Percentiles rank a stretch among this genome's conserved stretches.
Evolutionary conservation across 495 filamentous ascomycete genomes (phyloP).

Genomic region (Aspergillus ostianus): DNA sequence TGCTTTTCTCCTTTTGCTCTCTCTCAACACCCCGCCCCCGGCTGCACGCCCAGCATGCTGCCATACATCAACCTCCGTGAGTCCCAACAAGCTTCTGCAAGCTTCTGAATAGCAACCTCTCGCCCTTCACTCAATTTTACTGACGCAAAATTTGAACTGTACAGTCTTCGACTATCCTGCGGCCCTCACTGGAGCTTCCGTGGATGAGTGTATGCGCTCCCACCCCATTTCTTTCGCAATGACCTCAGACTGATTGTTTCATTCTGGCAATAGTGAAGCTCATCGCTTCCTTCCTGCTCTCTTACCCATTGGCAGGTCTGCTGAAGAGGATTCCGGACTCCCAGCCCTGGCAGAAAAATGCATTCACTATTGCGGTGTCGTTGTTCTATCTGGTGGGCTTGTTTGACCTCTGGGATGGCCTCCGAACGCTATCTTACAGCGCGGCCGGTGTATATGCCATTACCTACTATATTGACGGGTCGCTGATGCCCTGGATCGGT

Average conservation of each 20-base stretch:
- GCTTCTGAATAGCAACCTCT: constrained; percentile 20
- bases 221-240: neutral
- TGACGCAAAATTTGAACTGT: neutral
- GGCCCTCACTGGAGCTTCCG: constrained; percentile 66
- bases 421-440: constrained; percentile 75
- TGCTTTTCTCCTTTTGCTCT: constrained; percentile 13
- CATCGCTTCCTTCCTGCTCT: constrained; percentile 84
- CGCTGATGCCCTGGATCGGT: constrained; percentile 96
- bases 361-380: constrained; percentile 76
- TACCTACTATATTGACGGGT: constrained; percentile 78
- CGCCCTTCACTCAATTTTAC: constrained; percentile 4
- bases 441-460: constrained; percentile 79
- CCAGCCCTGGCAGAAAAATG: constrained; percentile 82
- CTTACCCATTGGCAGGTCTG: constrained; percentile 85
- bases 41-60: constrained; percentile 57
- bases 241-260: constrained; percentile 11
- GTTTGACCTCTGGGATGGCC: constrained; percentile 90
- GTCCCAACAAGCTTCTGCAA: constrained; percentile 23
- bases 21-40: constrained; percentile 9
- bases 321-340: constrained; percentile 89
- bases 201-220: constrained; percentile 74
- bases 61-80: constrained; percentile 81
- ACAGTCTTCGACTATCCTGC: constrained; percentile 71
- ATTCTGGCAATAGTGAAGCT: constrained; percentile 71
- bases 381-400: constrained; percentile 91